Conservation (phyloP, 129 eudicot genomes). For the sunflower (Helianthus annuus) region HanXRQr2.0-SUNRISE NC_035433.2:33982525-33983024, state of each 20-base stretch:
- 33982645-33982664: constrained; percentile 3
- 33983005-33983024: neutral
- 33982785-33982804: constrained; percentile 78
- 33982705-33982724: no score
- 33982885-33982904: neutral
- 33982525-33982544: neutral
- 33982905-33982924: constrained; percentile 1
- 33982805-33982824: constrained; percentile 98
- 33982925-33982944: neutral
- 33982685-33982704: no score
- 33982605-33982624: neutral
- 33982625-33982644: neutral
- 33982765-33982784: constrained; percentile 48
- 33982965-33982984: neutral
- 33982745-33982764: neutral
- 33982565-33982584: constrained; percentile 7
- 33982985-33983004: neutral
- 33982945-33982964: neutral
- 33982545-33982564: neutral
- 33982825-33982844: constrained; percentile 84
- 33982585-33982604: neutral
- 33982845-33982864: constrained; percentile 3
- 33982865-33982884: neutral
- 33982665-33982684: constrained; percentile 14
- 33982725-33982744: no score